Percentiles rank a stretch among this genome's conserved stretches.
phyloP scores from a whole-genome alignment of 768 basidiomycete species.

The Candolleomyces aberdarensis region DNA sequence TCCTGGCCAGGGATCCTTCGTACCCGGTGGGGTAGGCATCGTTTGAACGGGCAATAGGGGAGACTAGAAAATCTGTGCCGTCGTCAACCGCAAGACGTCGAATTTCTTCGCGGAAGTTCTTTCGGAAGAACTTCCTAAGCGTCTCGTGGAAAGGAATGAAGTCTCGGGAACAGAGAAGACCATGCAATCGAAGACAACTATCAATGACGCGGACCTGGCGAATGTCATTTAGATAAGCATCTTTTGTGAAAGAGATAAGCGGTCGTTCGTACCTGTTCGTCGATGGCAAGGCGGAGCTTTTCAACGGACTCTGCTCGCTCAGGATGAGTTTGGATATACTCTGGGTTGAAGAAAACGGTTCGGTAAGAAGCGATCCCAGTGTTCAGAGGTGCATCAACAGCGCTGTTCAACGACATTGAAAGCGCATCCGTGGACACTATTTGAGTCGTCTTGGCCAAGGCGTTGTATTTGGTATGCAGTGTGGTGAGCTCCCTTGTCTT shows the following conservation, averaged over 20 bases:
- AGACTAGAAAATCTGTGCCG: constrained; percentile 17
- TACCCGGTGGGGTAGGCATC: constrained; percentile 44
- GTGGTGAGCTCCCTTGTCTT: constrained; percentile 76
- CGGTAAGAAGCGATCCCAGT: constrained; percentile 80
- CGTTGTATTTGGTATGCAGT: constrained; percentile 67
- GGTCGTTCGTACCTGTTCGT: constrained; percentile 63
- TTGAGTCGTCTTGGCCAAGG: constrained; percentile 75
- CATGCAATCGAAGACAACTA: constrained; percentile 80
- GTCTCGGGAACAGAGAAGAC: constrained; percentile 76
- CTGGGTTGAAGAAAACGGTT: constrained; percentile 67
- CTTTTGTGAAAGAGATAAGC: background rate
- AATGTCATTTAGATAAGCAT: background rate
- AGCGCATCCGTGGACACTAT: constrained; percentile 74
- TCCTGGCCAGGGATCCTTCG: constrained; percentile 47
- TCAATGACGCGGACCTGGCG: constrained; percentile 74
- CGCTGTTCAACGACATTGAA: constrained; percentile 83
- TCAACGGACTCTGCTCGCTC: constrained; percentile 70
- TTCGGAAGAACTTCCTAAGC: constrained; percentile 79
- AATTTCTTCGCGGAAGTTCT: constrained; percentile 83
- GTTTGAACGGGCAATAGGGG: constrained; percentile 30
- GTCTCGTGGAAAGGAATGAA: constrained; percentile 94
- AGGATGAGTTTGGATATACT: constrained; percentile 65
- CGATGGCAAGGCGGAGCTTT: constrained; percentile 69
- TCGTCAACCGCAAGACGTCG: constrained; percentile 60
- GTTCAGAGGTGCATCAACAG: constrained; percentile 78